Evolutionary conservation across 202 grass and related monocot genomes (phyloP), one percentile per base, ranked within the genome.

Genomic region (Musa balbisiana): DNA sequence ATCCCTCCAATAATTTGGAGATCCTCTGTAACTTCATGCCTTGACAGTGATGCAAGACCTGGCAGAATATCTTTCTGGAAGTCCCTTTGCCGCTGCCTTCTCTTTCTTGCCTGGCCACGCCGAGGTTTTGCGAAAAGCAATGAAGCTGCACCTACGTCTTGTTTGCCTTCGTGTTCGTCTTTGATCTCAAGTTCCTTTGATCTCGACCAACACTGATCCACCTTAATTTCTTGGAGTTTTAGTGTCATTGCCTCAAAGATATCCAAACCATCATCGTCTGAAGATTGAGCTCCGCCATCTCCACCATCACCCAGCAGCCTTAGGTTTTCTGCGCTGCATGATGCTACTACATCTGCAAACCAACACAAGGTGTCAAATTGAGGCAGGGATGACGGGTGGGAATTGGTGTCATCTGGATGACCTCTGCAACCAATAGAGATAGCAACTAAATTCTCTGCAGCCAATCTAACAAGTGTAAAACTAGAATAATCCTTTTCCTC

Each of bases 41-140:
- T 85, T 2, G 81, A 80, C 63, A 93, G 82, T 19, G 70, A 85
- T 19, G 77, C 58, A 3, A 93, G 55, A 24, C 80, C 64, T 0
- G 85, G 91, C 26, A 93, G 72, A 23, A 93, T 80, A 70, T 86
- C 91, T 72, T 53, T 93, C 52, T 88, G 91, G 62, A 93, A 93
- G 64, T 90, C 53, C 59, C 78, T 87, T 43, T 0, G 33, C 71
- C 58, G 82, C 72, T 86, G 80, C 58, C 81, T 78, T 20, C 81
- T 77, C 43, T 81, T 84, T 70, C 84, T 72, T 16, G 53, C 82
- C 52, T 76, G 77, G 26, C 85, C 89, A 74, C 76, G 84, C 11
- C 85, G 78, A 75, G 87, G 85, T 43, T 83, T 77, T 78, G 63
- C 67, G 4, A 68, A 25, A 69, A 80, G 78, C 51, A 64, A 25